Evolutionary conservation across 768 basidiomycete genomes (phyloP), one percentile per base, ranked within the genome.

Genomic region (Galerina sulciceps): DNA sequence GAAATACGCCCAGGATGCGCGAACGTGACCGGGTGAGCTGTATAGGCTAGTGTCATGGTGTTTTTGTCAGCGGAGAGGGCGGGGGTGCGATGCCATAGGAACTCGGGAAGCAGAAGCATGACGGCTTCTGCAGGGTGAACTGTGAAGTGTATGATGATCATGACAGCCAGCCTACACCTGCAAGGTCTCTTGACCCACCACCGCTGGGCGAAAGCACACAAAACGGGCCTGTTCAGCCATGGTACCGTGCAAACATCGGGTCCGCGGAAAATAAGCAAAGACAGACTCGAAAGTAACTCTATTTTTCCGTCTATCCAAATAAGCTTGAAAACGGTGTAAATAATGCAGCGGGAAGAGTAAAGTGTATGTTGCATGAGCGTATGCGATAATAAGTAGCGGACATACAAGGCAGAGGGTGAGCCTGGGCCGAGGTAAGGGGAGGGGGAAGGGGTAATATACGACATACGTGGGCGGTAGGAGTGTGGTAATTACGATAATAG

Each of bases 271-370:
- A 31, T 31, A 31, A 31, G 26, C 26, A 31, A 31, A 31, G 26
- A 31, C 26, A 31, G 26, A 48, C 59, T 43, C 36, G 22, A 60
- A 55, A 55, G 38, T 43, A 31, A n/a, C 10, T 60, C 59, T 60
- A 31, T 31, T 31, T 54, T 59, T 55, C 51, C 44, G 42, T 38
- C 34, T 48, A 50, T 58, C 57, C 54, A 45, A 53, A 54, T 50
- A 58, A 62, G 35, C 57, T 42, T 50, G 56, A 54, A 47, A 62
- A 38, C 37, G 38, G 40, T 45, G 59, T 62, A 58, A 56, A 55
- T 62, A 62, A 54, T 57, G 59, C 60, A 55, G 20, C 26, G 64
- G 48, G 11, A 41, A 54, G 38, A 31, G 44, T 43, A 44, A 42
- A 40, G 40, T 26, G 47, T 34, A 43, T 18, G 44, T 35, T 15